Evolutionary conservation across 225 moss, liverwort and hornwort genomes (phyloP).

Genomic region (Ulota crispa): DNA sequence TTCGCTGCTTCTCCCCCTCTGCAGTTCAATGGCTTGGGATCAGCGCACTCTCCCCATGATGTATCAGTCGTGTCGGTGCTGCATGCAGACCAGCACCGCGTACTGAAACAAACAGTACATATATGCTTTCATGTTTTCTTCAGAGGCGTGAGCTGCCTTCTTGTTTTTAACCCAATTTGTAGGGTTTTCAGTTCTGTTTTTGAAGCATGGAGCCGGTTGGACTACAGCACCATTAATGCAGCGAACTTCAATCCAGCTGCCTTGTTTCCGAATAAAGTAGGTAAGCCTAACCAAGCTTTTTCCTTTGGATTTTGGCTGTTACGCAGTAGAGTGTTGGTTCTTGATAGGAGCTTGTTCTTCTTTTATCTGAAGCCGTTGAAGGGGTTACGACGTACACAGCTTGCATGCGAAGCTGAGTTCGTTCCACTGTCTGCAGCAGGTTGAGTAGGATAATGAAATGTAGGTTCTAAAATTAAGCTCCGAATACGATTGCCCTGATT

Average conservation of each 20-base stretch:
- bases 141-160: not conserved
- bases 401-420: not conserved
- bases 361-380: not conserved
- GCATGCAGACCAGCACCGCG: not conserved
- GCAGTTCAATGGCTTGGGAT: not conserved
- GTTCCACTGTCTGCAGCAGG: not conserved
- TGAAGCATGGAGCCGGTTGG: too few species aligned
- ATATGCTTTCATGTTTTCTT: not conserved
- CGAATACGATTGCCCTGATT: not conserved
- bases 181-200: not conserved
- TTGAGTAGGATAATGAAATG: not conserved
- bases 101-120: too few species aligned
- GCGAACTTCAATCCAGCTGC: not conserved
- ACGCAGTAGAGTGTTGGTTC: not conserved
- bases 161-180: not conserved
- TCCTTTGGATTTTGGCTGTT: not conserved
- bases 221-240: not conserved
- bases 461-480: constrained; percentile 1
- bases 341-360: not conserved
- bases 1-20: not conserved
- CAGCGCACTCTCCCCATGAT: not conserved
- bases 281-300: not conserved
- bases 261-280: not conserved
- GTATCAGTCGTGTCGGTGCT: not conserved
- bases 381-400: not conserved